phyloP scores from a whole-genome alignment of 768 basidiomycete species.

The Rhodotorula toruloides region DNA sequence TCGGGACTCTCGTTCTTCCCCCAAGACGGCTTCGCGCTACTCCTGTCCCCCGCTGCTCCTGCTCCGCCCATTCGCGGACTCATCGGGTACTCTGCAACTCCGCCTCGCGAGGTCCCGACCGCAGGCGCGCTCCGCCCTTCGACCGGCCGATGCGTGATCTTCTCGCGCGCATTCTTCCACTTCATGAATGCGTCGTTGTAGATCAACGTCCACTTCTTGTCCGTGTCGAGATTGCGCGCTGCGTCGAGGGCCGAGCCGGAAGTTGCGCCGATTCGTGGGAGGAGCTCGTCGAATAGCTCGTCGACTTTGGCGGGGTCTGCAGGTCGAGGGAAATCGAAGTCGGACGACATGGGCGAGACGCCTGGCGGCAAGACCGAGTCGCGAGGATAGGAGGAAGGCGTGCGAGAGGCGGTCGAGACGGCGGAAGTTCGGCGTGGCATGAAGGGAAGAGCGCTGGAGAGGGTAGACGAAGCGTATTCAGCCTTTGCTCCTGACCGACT shows the following conservation, averaged over 20 bases:
- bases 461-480: constrained; percentile 1
- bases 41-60: neutral
- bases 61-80: neutral
- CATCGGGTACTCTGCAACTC: neutral
- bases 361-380: neutral
- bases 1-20: constrained; percentile 66
- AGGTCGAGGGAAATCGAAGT: constrained; percentile 73
- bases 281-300: constrained; percentile 69
- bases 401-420: constrained; percentile 18
- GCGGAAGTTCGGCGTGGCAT: neutral
- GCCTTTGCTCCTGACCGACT: constrained; percentile 6
- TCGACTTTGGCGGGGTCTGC: constrained; percentile 71
- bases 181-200: constrained; percentile 72
- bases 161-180: constrained; percentile 66
- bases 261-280: constrained; percentile 62
- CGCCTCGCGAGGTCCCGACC: constrained; percentile 7
- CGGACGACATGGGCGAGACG: constrained; percentile 38
- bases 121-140: constrained; percentile 29
- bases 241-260: constrained; percentile 50
- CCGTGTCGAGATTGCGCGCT: constrained; percentile 59
- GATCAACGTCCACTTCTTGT: constrained; percentile 90
- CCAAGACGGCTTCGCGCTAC: neutral
- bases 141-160: constrained; percentile 54
- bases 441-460: constrained; percentile 3
- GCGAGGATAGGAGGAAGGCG: neutral